A percentile compares a stretch with the other conserved stretches of the same genome.
These are phyloP conservation scores for Stemphylium lycopersici DNA, from an alignment of 2,329 filamentous ascomycete species.

Conservation along the genomic window DNA sequence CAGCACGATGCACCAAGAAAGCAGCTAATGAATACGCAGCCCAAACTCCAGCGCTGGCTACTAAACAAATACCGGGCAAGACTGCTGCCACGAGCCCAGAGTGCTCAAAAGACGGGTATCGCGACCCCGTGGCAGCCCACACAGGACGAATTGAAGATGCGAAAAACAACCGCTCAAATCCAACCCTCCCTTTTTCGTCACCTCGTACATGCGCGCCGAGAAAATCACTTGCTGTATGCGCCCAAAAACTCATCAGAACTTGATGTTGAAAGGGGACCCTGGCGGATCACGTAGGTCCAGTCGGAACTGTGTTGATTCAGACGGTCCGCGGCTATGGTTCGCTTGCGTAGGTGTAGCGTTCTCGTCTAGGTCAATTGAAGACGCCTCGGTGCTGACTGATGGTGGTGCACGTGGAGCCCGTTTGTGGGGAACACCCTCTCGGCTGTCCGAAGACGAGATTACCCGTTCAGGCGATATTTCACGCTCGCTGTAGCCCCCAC, in stretches of 20 bases:
- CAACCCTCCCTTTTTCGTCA: conserved; percentile 29
- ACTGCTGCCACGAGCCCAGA: conserved; percentile 40
- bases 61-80: conserved; percentile 32
- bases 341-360: conserved; percentile 44
- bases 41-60: conserved; percentile 45
- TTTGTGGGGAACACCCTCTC: conserved; percentile 29
- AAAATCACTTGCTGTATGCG: neutral
- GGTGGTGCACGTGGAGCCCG: conserved; percentile 33
- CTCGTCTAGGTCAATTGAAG: conserved; percentile 38
- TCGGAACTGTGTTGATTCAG: conserved; percentile 42
- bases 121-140: conserved; percentile 39
- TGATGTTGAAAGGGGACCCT: conserved; percentile 48
- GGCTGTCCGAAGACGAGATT: conserved; percentile 38
- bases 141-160: conserved; percentile 35
- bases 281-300: conserved; percentile 45
- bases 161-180: conserved; percentile 30
- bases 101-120: conserved; percentile 43
- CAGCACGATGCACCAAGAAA: conserved; percentile 29
- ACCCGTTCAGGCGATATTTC: conserved; percentile 40
- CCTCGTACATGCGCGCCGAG: conserved; percentile 24
- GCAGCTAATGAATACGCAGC: conserved; percentile 29
- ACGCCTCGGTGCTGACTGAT: conserved; percentile 27
- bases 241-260: conserved; percentile 36
- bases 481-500: conserved; percentile 26
- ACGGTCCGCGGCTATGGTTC: conserved; percentile 39